These are phyloP conservation scores for Paraconiothyrium sp. DNA, from an alignment of 2,329 filamentous ascomycete species.

Conservation along the genomic window DNA sequence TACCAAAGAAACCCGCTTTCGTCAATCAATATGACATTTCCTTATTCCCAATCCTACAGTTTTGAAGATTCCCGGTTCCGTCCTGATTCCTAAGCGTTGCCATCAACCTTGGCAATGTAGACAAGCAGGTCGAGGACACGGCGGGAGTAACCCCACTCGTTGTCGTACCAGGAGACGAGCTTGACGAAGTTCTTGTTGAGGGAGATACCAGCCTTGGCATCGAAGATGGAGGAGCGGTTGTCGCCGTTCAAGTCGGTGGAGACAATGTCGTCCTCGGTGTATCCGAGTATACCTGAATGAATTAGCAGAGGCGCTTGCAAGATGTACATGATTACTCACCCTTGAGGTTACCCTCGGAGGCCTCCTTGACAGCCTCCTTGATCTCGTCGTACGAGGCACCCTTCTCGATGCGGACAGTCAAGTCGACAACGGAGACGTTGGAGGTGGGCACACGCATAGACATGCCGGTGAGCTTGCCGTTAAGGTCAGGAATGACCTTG, in stretches of 20 bases:
- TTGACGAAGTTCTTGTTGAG: constrained; percentile 99
- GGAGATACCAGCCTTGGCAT: constrained; percentile 98
- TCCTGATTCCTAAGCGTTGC: constrained; percentile 54
- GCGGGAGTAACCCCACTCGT: constrained; percentile 99
- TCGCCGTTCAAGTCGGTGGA: constrained; percentile 94
- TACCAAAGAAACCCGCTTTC: constrained; percentile 7
- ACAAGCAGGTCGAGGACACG: constrained; percentile 65
- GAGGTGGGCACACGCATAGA: constrained; percentile 97
- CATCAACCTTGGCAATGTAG: constrained; percentile 56
- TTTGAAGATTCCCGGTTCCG: constrained; percentile 46
- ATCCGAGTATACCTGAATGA: constrained; percentile 79
- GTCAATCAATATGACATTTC: constrained; percentile 1
- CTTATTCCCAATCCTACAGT: constrained; percentile 32
- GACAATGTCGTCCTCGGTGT: constrained; percentile 97
- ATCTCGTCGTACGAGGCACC: constrained; percentile 86
- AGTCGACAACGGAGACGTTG: constrained; percentile 99
- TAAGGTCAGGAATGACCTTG: constrained; percentile 97
- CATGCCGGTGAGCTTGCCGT: constrained; percentile 99
- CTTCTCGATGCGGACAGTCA: constrained; percentile 96
- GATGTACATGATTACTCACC: constrained; percentile 62
- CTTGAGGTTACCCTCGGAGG: constrained; percentile 84
- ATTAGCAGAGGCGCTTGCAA: constrained; percentile 30
- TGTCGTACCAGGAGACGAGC: constrained; percentile 98
- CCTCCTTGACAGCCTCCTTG: constrained; percentile 87
- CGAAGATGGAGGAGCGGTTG: constrained; percentile 95